Evolutionary conservation across 768 basidiomycete genomes (phyloP), one percentile per base, ranked within the genome.

Genomic region (Lentinus brumalis): DNA sequence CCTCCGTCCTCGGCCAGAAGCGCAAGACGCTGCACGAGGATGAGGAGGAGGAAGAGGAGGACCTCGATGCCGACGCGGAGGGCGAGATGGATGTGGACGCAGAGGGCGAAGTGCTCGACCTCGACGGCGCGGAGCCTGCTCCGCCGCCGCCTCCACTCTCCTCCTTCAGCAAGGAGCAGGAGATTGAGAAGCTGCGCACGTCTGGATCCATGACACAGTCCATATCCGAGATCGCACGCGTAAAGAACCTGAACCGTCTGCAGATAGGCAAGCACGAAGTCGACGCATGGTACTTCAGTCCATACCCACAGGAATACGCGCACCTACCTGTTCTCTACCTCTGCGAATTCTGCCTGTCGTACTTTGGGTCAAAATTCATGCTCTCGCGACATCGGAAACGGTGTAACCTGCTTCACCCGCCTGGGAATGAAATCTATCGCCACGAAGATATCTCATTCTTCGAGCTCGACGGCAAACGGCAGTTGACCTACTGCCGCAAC

Each of bases 201-300:
- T 94, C 94, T 11, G 97, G 97, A 11, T 98, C 95, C 32, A 98
- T 99, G 96, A 98, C 97, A 4, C 97, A 99, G 76, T 94, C 93
- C 50, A 92, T 98, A 62, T 96, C 94, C 53, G 97, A 99, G 78
- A 90, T 99, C 68, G 91, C 96, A 16, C 88, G 97, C 54, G 97
- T 99, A 69, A 98, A 98, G 81, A 99, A 99, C 73, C 83, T 99
- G 67, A 97, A 98, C 74, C 88, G 92, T 60, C 83, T 99, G 31
- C 94, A 96, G 74, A 98, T 99, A 62, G 97, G 97, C 59, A 87
- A 85, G 73, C 89, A 97, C 78, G 94, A 97, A 77, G 93, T 99
- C 67, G 97, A 99, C 68, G 90, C 97, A n/a, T 99, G 97, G 97
- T 99, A 99, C 76, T 98, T 98, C 81, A 95, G 92, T 69, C 97